These are phyloP conservation scores for Ceratobasidium sp. DNA, from an alignment of 1,284 basidiomycete genomes.

Conservation along the genomic window DNA sequence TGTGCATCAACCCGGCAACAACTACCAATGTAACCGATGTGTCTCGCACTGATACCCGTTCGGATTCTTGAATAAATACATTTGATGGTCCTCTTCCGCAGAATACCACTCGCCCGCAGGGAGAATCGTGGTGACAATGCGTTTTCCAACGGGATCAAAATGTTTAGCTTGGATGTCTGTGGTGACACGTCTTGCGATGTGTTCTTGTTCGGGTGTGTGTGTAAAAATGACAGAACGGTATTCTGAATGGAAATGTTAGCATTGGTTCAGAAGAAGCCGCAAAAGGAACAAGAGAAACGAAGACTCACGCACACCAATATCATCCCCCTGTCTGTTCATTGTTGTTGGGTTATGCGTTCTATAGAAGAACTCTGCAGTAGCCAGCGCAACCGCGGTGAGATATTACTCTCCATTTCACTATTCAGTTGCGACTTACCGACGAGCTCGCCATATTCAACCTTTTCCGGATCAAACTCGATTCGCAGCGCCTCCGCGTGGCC, in stretches of 20 bases:
- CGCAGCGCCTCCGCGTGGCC: slow-evolving; percentile 90
- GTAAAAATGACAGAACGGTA: slow-evolving; percentile 95
- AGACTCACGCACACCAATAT: slow-evolving; percentile 78
- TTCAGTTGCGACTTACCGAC: slow-evolving; percentile 64
- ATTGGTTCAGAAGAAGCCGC: background rate
- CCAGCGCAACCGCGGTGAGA: slow-evolving; percentile 12
- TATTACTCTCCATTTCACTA: background rate
- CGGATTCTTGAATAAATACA: slow-evolving; percentile 79
- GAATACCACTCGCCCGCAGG: slow-evolving; percentile 78
- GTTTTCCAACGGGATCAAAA: slow-evolving; percentile 73
- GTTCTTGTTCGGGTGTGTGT: slow-evolving; percentile 77
- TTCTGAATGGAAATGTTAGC: slow-evolving; percentile 61
- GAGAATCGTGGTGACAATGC: slow-evolving; percentile 81
- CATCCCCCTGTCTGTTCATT: slow-evolving; percentile 78
- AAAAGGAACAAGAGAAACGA: slow-evolving; percentile 8
- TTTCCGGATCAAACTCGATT: slow-evolving; percentile 84
- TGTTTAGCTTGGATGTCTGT: slow-evolving; percentile 87
- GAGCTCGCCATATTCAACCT: slow-evolving; percentile 83
- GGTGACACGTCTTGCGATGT: slow-evolving; percentile 81
- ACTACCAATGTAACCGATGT: slow-evolving; percentile 63
- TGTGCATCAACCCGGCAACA: too few relatives aligned
- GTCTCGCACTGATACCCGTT: slow-evolving; percentile 67
- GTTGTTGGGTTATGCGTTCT: slow-evolving; percentile 95
- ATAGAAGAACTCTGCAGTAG: slow-evolving; percentile 83
- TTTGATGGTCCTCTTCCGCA: slow-evolving; percentile 80